These are phyloP conservation scores for Dianthus caryophyllus DNA, from an alignment of 148 eudicot genomes.

Conservation along the genomic window DNA sequence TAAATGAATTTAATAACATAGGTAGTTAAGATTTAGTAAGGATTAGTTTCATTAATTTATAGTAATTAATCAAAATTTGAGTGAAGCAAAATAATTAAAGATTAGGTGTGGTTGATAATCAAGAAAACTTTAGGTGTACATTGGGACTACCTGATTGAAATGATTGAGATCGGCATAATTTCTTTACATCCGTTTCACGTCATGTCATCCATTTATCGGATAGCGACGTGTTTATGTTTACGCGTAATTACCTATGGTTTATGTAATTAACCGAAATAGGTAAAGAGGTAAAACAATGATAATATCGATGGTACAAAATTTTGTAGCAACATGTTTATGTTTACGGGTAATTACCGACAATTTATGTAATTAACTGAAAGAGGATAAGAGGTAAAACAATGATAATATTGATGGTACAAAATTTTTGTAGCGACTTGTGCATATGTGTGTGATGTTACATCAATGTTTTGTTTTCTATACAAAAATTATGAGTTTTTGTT, in stretches of 20 bases:
- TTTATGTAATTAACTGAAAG: too few relatives aligned
- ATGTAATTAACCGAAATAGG: not conserved
- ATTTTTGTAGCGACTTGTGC: too few relatives aligned
- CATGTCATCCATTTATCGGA: not conserved
- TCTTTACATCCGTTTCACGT: not conserved
- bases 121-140: constrained; percentile 4
- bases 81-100: not conserved
- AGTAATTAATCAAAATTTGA: not conserved
- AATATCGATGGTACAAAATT: not conserved
- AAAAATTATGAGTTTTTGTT: too few relatives aligned
- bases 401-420: too few relatives aligned
- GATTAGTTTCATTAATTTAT: not conserved
- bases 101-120: constrained; percentile 13
- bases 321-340: too few relatives aligned
- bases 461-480: not conserved
- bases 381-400: too few relatives aligned
- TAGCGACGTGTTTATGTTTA: not conserved
- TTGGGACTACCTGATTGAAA: constrained; percentile 7
- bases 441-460: too few relatives aligned
- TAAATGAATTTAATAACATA: not conserved
- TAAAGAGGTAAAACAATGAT: not conserved
- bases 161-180: not conserved
- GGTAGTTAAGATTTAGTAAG: constrained; percentile 13
- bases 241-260: not conserved
- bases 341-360: too few relatives aligned